Evolutionary conservation across 2,329 filamentous ascomycete species (phyloP).

Genomic region (Nothopassalora personata): DNA sequence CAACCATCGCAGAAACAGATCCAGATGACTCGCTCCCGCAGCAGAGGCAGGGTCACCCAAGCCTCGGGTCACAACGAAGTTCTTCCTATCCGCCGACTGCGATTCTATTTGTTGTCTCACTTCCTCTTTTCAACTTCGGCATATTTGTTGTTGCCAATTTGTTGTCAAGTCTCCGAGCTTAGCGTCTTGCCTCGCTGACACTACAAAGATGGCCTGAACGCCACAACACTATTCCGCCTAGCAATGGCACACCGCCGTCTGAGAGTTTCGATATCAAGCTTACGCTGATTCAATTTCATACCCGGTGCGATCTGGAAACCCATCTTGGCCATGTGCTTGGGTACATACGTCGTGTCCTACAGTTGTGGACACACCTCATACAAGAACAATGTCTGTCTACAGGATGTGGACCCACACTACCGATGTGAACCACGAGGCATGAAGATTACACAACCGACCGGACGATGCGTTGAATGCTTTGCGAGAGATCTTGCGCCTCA

Average conservation of each 20-base stretch:
- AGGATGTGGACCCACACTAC: conserved; percentile 19
- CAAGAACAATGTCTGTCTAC: conserved; percentile 18
- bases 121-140: not conserved
- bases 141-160: not conserved
- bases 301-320: not conserved
- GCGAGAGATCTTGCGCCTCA: conserved; percentile 13
- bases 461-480: conserved; percentile 21
- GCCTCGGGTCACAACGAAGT: not conserved
- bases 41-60: not conserved
- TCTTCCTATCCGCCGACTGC: not conserved
- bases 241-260: not conserved
- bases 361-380: conserved; percentile 18
- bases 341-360: conserved; percentile 20
- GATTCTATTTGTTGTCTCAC: not conserved
- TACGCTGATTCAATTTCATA: not conserved
- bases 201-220: not conserved
- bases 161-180: not conserved
- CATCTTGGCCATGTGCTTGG: conserved; percentile 15
- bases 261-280: not conserved
- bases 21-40: not conserved
- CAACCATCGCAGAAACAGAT: not conserved
- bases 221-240: not conserved
- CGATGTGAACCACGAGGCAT: conserved; percentile 21
- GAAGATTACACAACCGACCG: conserved; percentile 21
- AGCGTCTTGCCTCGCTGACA: not conserved